phyloP scores from a whole-genome alignment of 1,284 basidiomycete genomes.

The Clitocybe nebularis region DNA sequence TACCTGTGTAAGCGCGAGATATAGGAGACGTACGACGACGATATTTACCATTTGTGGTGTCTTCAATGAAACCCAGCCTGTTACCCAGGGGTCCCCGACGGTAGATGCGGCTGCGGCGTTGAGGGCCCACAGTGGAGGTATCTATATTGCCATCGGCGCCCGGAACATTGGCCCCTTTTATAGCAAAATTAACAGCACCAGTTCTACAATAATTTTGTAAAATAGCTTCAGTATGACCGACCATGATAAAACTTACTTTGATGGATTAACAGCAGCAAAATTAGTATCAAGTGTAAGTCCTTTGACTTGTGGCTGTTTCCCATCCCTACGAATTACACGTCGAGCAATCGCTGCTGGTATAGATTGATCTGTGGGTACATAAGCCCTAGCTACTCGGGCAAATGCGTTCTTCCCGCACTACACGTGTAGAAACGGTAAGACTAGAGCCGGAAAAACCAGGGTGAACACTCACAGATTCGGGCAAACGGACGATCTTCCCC shows the following conservation, averaged over 20 bases:
- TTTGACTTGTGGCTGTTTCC: conserved; percentile 32
- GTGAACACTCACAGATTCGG: conserved; percentile 37
- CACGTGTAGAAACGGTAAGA: background rate
- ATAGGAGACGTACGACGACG: background rate
- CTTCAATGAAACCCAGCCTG: conserved; percentile 25
- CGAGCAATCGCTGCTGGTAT: conserved; percentile 30
- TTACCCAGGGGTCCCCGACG: conserved; percentile 23
- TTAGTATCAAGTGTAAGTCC: conserved; percentile 40
- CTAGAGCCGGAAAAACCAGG: background rate
- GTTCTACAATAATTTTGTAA: conserved; percentile 16
- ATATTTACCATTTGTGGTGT: conserved; percentile 26
- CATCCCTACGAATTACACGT: conserved; percentile 32
- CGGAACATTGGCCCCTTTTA: conserved; percentile 36
- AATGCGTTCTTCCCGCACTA: conserved; percentile 49
- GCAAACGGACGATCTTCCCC: conserved; percentile 48
- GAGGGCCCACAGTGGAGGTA: conserved; percentile 19
- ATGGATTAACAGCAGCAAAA: conserved; percentile 33
- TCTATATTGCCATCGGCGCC: conserved; percentile 33
- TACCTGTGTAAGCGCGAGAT: conserved; percentile 16
- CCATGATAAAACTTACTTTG: conserved; percentile 19
- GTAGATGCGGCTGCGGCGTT: conserved; percentile 23
- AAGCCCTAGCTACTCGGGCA: conserved; percentile 43
- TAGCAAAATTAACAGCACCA: conserved; percentile 36
- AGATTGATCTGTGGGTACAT: conserved; percentile 37
- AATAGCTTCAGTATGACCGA: background rate